These are phyloP conservation scores for Tylopilus sp. DNA, from an alignment of 768 basidiomycete genomes.

Conservation along the genomic window DNA sequence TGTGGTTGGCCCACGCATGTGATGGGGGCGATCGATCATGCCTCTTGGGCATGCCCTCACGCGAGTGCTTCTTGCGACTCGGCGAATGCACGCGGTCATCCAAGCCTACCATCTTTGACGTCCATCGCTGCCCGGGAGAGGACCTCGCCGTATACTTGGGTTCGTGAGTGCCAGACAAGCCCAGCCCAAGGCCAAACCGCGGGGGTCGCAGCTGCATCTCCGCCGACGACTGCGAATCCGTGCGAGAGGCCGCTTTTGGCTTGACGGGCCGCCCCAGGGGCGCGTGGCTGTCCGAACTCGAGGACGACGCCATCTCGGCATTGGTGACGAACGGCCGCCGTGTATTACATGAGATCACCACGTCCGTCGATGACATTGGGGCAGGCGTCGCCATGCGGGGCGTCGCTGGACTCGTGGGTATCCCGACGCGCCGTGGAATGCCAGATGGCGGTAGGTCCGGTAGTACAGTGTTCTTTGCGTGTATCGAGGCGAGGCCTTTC, in stretches of 20 bases:
- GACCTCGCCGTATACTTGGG: constrained; percentile 9
- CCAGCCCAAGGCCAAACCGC: constrained; percentile 30
- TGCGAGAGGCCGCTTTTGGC: constrained; percentile 12
- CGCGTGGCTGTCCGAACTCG: constrained; percentile 39
- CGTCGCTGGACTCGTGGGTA: constrained; percentile 15
- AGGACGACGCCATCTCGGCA: constrained; percentile 38
- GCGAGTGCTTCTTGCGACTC: constrained; percentile 6
- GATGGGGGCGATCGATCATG: constrained; percentile 10
- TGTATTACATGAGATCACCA: constrained; percentile 26
- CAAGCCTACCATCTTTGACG: constrained; percentile 5
- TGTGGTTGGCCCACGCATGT: constrained; percentile 1
- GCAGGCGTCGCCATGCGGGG: constrained; percentile 9
- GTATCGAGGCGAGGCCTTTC: constrained; percentile 5
- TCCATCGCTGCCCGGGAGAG: constrained; percentile 15
- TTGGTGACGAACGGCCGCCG: constrained; percentile 46
- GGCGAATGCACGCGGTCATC: constrained; percentile 9
- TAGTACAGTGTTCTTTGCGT: constrained; percentile 8
- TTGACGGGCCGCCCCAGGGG: constrained; percentile 13
- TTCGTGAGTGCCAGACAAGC: constrained; percentile 16
- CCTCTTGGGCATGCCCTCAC: constrained; percentile 10
- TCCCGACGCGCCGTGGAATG: constrained; percentile 25
- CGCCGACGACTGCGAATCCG: constrained; percentile 22
- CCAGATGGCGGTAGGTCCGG: constrained; percentile 15
- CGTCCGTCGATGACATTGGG: constrained; percentile 23
- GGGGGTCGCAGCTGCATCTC: constrained; percentile 22